Percentiles rank a stretch among this genome's conserved stretches.
Conservation (phyloP, 1,284 basidiomycete genomes). For the Ganoderma sp. region DNA sequence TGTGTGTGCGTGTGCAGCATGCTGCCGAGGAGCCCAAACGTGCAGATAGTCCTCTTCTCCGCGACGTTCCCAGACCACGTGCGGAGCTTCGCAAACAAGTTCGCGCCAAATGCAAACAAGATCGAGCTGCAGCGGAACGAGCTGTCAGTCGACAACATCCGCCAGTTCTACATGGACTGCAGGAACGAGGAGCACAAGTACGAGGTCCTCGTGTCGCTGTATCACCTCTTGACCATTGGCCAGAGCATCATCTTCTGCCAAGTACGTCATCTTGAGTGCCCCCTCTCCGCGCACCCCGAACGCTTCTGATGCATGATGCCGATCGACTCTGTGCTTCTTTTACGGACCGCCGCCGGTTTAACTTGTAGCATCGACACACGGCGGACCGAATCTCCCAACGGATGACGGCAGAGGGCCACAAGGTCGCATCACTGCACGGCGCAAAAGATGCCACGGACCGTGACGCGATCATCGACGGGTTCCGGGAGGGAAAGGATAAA, state of each 20-base stretch:
- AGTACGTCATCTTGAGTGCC: conserved; percentile 45
- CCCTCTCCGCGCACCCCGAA: not conserved
- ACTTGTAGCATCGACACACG: conserved; percentile 78
- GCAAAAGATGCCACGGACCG: conserved; percentile 90
- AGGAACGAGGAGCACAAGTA: conserved; percentile 91
- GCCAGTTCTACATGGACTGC: conserved; percentile 98
- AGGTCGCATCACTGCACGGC: conserved; percentile 95
- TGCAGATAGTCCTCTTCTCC: conserved; percentile 96
- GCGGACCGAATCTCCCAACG: conserved; percentile 92
- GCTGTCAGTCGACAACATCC: conserved; percentile 92
- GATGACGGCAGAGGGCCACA: conserved; percentile 94
- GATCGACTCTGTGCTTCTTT: conserved; percentile 3
- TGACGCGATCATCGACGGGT: conserved; percentile 92
- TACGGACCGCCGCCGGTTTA: not conserved
- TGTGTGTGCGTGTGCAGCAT: conserved; percentile 49
- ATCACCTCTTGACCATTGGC: conserved; percentile 91
- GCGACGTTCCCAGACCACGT: conserved; percentile 98
- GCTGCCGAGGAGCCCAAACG: conserved; percentile 62
- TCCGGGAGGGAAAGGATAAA: conserved; percentile 96
- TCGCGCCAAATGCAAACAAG: conserved; percentile 95
- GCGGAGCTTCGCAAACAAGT: conserved; percentile 86
- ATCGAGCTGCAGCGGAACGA: conserved; percentile 96
- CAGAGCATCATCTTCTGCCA: conserved; percentile 98
- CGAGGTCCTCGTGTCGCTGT: conserved; percentile 92
- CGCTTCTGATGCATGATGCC: conserved; percentile 5